These are phyloP conservation scores for Magnusiomyces sp. DNA, from an alignment of 1,139 yeast species.

Conservation along the genomic window DNA sequence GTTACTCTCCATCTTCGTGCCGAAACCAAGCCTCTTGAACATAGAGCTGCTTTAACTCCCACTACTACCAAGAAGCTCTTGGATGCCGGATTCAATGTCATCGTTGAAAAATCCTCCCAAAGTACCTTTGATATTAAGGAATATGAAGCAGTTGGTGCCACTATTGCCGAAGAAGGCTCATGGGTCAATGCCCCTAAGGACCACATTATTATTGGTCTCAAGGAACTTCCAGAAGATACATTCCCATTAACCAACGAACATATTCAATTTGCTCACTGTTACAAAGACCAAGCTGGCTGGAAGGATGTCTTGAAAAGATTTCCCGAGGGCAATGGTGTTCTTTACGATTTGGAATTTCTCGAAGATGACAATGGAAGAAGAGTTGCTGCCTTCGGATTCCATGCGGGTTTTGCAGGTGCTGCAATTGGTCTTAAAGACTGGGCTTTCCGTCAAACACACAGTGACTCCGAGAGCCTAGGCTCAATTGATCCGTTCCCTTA, in stretches of 20 bases:
- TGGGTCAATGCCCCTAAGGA: constrained; percentile 90
- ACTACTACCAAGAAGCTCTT: constrained; percentile 73
- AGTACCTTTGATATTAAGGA: constrained; percentile 71
- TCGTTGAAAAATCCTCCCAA: constrained; percentile 79
- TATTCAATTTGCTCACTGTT: constrained; percentile 97
- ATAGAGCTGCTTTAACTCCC: constrained; percentile 95
- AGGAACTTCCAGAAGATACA: constrained; percentile 90
- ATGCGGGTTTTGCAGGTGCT: constrained; percentile 99
- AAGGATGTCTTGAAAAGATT: constrained; percentile 78
- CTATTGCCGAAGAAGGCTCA: constrained; percentile 83
- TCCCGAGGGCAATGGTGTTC: constrained; percentile 81
- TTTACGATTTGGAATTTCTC: constrained; percentile 89
- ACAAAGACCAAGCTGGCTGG: constrained; percentile 97
- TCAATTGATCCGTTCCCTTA: constrained; percentile 77
- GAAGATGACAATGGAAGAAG: constrained; percentile 94
- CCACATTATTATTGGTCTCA: constrained; percentile 83
- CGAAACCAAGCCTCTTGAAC: constrained; percentile 94
- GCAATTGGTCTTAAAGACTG: constrained; percentile 91
- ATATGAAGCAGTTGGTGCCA: constrained; percentile 71
- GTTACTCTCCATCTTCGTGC: constrained; percentile 70
- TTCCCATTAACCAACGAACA: constrained; percentile 95
- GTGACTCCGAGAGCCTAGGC: constrained; percentile 49
- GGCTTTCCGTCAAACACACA: constrained; percentile 79
- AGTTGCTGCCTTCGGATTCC: constrained; percentile 97
- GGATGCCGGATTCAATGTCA: constrained; percentile 82